Evolutionary conservation across 1,139 yeast genomes (phyloP).

Genomic region (Casaregolazyma suthepensis): DNA sequence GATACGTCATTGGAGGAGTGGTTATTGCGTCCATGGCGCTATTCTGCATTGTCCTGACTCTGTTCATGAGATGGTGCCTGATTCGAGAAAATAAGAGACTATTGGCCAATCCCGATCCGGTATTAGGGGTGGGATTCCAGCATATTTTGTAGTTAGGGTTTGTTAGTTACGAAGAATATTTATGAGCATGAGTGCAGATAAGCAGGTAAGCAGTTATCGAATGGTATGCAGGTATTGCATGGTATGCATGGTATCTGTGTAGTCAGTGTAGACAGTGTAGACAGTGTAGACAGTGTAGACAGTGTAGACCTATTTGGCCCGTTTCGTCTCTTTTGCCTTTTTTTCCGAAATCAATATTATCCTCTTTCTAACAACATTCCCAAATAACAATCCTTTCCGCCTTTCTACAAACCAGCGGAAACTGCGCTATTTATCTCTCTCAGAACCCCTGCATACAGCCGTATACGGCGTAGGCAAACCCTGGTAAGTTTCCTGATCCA

Average conservation of each 20-base stretch:
- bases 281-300: too few relatives aligned
- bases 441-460: background rate
- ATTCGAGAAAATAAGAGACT: constrained; percentile 19
- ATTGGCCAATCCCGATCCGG: background rate
- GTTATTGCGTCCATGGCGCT: constrained; percentile 22
- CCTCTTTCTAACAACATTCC: too few relatives aligned
- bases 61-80: constrained; percentile 18
- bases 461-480: background rate
- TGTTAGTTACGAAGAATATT: background rate
- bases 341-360: too few relatives aligned
- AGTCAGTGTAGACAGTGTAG: too few relatives aligned
- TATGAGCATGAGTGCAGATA: too few relatives aligned
- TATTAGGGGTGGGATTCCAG: background rate
- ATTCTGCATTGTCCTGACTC: constrained; percentile 18
- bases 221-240: too few relatives aligned
- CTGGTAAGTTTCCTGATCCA: background rate
- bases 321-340: too few relatives aligned
- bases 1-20: constrained; percentile 27
- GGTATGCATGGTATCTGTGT: too few relatives aligned
- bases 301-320: too few relatives aligned
- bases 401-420: background rate
- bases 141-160: background rate
- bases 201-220: too few relatives aligned
- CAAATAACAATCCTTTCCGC: background rate
- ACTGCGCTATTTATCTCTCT: background rate